These are phyloP conservation scores for Pezicula radicicola DNA, from an alignment of 2,329 filamentous ascomycete species.

Conservation along the genomic window DNA sequence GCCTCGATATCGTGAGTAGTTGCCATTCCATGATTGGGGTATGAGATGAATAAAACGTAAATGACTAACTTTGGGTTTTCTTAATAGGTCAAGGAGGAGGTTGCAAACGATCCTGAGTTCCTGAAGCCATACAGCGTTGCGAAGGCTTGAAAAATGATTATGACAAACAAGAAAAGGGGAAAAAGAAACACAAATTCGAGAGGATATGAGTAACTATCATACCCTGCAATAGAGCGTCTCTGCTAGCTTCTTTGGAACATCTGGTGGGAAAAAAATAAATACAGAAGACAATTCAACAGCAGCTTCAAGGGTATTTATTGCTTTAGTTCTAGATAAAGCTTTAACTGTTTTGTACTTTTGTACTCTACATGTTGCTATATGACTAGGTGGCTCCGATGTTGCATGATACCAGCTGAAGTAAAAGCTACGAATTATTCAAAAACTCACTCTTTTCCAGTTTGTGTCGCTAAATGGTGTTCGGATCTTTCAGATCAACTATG, in stretches of 20 bases:
- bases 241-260: background rate
- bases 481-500: no score
- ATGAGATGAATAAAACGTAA: background rate
- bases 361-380: no score
- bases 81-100: constrained; percentile 83
- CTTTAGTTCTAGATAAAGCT: no score
- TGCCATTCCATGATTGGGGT: background rate
- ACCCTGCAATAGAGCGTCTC: background rate
- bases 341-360: no score
- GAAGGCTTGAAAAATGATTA: constrained; percentile 8
- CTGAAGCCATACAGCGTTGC: constrained; percentile 66
- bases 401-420: no score
- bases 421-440: no score
- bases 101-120: constrained; percentile 80
- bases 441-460: no score
- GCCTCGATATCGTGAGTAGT: constrained; percentile 84
- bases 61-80: constrained; percentile 5
- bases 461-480: no score
- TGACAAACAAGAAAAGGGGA: background rate
- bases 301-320: no score
- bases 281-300: background rate
- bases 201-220: background rate
- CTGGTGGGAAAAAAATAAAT: background rate
- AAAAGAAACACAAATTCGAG: background rate
- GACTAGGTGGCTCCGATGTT: no score